These are phyloP conservation scores for Metschnikowia colocasiae DNA, from an alignment of 805 yeast genomes.

Conservation along the genomic window DNA sequence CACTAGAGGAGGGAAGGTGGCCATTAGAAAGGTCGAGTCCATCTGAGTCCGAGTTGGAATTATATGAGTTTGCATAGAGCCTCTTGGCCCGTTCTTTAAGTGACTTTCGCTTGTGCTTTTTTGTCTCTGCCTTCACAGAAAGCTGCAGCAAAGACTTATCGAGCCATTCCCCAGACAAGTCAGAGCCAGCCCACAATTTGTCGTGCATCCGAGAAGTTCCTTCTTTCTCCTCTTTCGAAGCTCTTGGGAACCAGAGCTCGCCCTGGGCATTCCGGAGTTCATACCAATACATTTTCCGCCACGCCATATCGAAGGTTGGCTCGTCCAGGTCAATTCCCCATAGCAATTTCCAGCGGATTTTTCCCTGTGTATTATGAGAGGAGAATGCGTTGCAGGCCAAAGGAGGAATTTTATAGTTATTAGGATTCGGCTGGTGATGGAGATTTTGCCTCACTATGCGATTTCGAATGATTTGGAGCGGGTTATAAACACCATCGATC, in stretches of 20 bases:
- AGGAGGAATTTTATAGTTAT: constrained; percentile 41
- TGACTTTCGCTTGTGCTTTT: constrained; percentile 6
- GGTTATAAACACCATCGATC: constrained; percentile 72
- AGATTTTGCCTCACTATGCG: constrained; percentile 54
- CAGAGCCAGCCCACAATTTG: constrained; percentile 27
- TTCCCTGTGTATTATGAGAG: constrained; percentile 20
- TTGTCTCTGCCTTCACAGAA: constrained; percentile 2
- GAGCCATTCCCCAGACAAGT: constrained; percentile 7
- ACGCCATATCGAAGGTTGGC: constrained; percentile 49
- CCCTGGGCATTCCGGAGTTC: constrained; percentile 46
- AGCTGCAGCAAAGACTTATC: constrained; percentile 9
- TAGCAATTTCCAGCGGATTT: constrained; percentile 40
- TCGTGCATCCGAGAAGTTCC: constrained; percentile 27
- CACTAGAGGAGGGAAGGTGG: neutral
- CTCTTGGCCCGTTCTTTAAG: constrained; percentile 14
- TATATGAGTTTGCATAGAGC: constrained; percentile 9
- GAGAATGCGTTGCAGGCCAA: constrained; percentile 65
- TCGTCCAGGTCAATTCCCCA: constrained; percentile 70
- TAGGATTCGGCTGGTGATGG: constrained; percentile 37
- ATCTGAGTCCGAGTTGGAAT: constrained; percentile 6
- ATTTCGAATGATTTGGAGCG: constrained; percentile 77
- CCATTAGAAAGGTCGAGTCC: constrained; percentile 1
- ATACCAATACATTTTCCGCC: constrained; percentile 56
- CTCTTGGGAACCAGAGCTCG: constrained; percentile 46
- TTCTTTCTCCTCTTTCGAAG: neutral